Conservation (phyloP, 139 green algal genomes). For the Bryopsis sp. region DNA sequence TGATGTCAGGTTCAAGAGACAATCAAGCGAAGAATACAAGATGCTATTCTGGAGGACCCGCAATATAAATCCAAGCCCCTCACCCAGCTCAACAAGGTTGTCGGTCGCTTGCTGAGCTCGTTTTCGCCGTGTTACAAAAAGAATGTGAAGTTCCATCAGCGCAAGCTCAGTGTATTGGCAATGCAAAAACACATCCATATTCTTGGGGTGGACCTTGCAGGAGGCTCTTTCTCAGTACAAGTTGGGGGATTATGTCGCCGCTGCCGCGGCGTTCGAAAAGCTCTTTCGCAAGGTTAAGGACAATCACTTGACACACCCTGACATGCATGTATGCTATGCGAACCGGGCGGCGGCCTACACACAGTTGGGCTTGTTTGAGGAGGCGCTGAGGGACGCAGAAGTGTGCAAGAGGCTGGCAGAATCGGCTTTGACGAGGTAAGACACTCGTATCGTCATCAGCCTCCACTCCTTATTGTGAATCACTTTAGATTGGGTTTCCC, state of each 20-base stretch:
- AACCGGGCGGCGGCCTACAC: conserved; percentile 12
- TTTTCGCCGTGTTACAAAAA: too few relatives aligned
- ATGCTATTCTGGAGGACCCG: too few relatives aligned
- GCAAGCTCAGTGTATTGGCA: too few relatives aligned
- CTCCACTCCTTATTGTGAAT: neutral
- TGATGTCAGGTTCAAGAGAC: too few relatives aligned
- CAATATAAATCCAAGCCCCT: too few relatives aligned
- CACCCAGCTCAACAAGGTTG: too few relatives aligned
- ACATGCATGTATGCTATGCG: neutral
- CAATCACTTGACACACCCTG: neutral
- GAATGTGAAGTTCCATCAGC: too few relatives aligned
- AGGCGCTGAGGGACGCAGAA: conserved; percentile 17
- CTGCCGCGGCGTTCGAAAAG: neutral
- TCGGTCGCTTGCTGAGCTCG: too few relatives aligned
- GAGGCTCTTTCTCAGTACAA: neutral
- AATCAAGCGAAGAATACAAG: too few relatives aligned
- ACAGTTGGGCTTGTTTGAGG: neutral
- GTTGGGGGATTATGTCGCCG: neutral
- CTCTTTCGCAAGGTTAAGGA: neutral
- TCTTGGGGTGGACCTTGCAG: neutral
- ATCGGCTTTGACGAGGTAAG: neutral
- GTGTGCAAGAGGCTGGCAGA: conserved; percentile 5
- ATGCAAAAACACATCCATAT: too few relatives aligned
- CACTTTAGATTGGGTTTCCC: too few relatives aligned
- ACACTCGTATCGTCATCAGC: neutral